phyloP scores from a whole-genome alignment of 148 eudicot genomes.

The Nepenthes mirabilis region DNA sequence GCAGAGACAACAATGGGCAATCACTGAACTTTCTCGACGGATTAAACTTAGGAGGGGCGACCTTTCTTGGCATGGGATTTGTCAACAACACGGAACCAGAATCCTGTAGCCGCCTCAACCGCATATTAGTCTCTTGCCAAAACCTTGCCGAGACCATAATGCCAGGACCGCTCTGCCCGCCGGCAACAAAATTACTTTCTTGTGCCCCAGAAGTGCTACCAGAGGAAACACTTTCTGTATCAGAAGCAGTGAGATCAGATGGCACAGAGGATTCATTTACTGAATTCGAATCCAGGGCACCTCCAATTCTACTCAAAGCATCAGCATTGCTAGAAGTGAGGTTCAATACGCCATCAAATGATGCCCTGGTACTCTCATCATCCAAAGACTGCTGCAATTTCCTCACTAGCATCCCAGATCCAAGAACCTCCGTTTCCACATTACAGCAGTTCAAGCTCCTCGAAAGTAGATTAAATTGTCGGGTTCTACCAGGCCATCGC shows the following conservation, averaged over 20 bases:
- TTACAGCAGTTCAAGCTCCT: constrained; percentile 46
- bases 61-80: constrained; percentile 48
- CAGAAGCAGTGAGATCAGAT: constrained; percentile 69
- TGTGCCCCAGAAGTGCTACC: constrained; percentile 79
- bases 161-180: constrained; percentile 37
- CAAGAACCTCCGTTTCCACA: constrained; percentile 29
- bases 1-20: constrained; percentile 44
- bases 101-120: constrained; percentile 87
- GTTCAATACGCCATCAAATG: constrained; percentile 68
- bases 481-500: constrained; percentile 70
- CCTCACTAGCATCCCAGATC: constrained; percentile 50
- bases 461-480: constrained; percentile 31
- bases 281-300: constrained; percentile 28
- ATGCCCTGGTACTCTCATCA: constrained; percentile 52
- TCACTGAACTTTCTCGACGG: constrained; percentile 56
- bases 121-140: constrained; percentile 97
- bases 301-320: constrained; percentile 24
- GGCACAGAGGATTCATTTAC: constrained; percentile 42
- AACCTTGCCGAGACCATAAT: constrained; percentile 58
- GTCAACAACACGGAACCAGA: constrained; percentile 53
- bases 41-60: constrained; percentile 43
- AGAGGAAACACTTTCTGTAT: constrained; percentile 88
- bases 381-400: constrained; percentile 41
- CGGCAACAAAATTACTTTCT: constrained; percentile 30
- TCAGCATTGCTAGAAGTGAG: constrained; percentile 46